phyloP scores from a whole-genome alignment of 2,329 filamentous ascomycete genomes.

The Colletotrichum shisoi region DNA sequence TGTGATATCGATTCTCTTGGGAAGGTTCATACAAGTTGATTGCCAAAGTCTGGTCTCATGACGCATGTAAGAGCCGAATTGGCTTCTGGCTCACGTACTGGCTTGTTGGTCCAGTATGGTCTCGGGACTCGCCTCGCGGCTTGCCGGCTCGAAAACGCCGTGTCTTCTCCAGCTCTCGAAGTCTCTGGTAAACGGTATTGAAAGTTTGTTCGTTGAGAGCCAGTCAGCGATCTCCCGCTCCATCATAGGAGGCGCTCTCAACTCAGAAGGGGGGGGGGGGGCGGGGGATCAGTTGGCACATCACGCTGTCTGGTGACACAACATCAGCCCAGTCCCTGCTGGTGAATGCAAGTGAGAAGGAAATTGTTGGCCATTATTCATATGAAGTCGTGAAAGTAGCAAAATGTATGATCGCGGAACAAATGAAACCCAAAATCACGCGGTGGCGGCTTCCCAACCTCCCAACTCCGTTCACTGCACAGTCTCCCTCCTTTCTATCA shows the following conservation, averaged over 20 bases:
- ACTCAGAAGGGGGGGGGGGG: not conserved
- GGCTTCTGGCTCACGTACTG: not conserved
- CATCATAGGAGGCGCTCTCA: not conserved
- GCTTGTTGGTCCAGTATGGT: not conserved
- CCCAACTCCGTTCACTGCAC: not conserved
- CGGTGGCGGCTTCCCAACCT: not conserved
- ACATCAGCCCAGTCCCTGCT: not conserved
- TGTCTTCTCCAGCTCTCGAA: not conserved
- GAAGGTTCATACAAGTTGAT: constrained; percentile 9
- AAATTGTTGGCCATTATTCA: constrained; percentile 7
- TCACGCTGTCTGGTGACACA: not conserved
- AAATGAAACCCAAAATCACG: not conserved
- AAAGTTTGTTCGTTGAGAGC: not conserved
- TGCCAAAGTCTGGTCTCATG: constrained; percentile 19
- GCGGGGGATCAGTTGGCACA: not conserved
- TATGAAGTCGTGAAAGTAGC: not conserved
- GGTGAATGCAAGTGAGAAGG: not conserved
- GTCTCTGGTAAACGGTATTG: not conserved
- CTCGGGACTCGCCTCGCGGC: not conserved
- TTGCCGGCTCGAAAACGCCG: not conserved
- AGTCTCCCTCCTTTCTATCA: not conserved
- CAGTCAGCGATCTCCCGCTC: not conserved
- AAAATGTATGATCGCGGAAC: not conserved
- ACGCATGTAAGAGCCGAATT: not conserved
- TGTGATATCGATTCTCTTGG: not conserved